Conservation (phyloP, 306 rosid species). For the Rosa persica region DNA sequence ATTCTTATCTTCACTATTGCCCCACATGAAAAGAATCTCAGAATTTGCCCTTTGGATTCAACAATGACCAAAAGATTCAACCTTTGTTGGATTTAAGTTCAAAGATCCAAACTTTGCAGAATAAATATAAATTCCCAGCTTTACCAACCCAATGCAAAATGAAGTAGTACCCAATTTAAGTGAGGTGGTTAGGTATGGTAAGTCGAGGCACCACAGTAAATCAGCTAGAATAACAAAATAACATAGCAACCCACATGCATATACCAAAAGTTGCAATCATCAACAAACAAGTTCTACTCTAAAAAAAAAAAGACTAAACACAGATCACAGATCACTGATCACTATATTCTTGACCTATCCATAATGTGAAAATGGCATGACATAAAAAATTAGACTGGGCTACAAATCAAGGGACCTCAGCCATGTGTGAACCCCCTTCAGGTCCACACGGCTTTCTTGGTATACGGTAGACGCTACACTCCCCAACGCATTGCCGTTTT, state of each 20-base stretch:
- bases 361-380: slow-evolving; percentile 27
- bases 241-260: not conserved
- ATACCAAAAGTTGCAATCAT: not conserved
- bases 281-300: not conserved
- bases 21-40: not conserved
- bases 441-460: slow-evolving; percentile 17
- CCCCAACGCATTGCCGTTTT: slow-evolving; percentile 1
- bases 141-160: not conserved
- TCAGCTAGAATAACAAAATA: not conserved
- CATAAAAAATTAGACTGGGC: not conserved
- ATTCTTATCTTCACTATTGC: not conserved
- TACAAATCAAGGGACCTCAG: not conserved
- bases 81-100: not conserved
- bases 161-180: not conserved
- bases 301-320: not conserved
- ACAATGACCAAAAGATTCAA: not conserved
- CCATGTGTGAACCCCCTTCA: not conserved
- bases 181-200: not conserved
- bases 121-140: not conserved
- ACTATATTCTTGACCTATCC: not conserved
- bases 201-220: not conserved
- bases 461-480: not conserved
- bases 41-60: not conserved
- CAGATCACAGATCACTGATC: not conserved
- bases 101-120: not conserved